phyloP scores from a whole-genome alignment of 495 filamentous ascomycete genomes.

The Penicillium coffeae region DNA sequence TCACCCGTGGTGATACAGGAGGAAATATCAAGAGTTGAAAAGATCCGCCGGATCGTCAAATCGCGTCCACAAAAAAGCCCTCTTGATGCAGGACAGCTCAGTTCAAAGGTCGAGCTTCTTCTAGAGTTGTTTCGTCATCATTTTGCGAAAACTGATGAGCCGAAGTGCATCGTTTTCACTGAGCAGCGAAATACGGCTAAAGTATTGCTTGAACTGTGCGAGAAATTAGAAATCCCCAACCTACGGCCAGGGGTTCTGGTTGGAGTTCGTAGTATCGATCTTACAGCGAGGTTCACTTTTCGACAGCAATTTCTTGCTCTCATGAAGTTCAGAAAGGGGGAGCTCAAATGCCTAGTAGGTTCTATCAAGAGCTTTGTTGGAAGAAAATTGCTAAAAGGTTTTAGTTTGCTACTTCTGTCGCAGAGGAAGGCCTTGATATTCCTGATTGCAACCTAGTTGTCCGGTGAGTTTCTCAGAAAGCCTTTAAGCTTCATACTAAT shows the following conservation, averaged over 20 bases:
- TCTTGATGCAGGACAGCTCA: conserved; percentile 46
- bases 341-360: conserved; percentile 74
- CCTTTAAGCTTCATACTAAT: conserved; percentile 5
- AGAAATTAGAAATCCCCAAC: conserved; percentile 51
- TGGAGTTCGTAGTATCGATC: conserved; percentile 47
- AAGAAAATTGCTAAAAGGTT: not conserved
- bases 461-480: conserved; percentile 30
- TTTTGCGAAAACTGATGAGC: conserved; percentile 52
- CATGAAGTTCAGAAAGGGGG: conserved; percentile 71
- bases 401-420: conserved; percentile 80
- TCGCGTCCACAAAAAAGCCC: conserved; percentile 47
- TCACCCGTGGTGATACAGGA: conserved; percentile 37
- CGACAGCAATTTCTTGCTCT: conserved; percentile 74
- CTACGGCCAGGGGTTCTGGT: conserved; percentile 66
- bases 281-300: conserved; percentile 58
- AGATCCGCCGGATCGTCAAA: conserved; percentile 56
- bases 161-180: conserved; percentile 88
- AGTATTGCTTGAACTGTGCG: conserved; percentile 63
- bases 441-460: conserved; percentile 92
- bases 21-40: conserved; percentile 50
- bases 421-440: conserved; percentile 94
- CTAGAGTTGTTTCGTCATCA: conserved; percentile 51
- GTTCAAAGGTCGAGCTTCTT: conserved; percentile 68
- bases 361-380: not conserved
- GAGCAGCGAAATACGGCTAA: conserved; percentile 72